Conservation (phyloP, 495 filamentous ascomycete genomes). For the Lasiosphaeria miniovina region DNA sequence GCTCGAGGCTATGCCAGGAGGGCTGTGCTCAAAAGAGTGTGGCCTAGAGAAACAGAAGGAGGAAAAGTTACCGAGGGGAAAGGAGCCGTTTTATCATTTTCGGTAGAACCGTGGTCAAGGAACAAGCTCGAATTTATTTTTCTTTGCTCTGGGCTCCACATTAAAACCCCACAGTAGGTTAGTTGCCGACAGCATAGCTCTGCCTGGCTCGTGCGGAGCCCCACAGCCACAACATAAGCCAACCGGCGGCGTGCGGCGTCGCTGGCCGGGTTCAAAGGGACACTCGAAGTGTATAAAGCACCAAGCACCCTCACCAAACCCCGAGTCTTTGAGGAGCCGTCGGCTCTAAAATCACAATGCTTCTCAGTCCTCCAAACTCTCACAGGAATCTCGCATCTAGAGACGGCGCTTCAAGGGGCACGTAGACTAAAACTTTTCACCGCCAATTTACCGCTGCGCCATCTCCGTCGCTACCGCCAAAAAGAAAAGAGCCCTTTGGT, state of each 20-base stretch:
- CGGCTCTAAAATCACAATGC: constrained; percentile 16
- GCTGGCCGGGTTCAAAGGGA: constrained; percentile 1
- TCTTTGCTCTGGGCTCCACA: neutral
- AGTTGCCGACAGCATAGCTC: neutral
- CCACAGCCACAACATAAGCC: constrained; percentile 4
- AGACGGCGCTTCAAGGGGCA: constrained; percentile 2
- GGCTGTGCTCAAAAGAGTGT: constrained; percentile 1
- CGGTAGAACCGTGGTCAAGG: neutral
- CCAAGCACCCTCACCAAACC: constrained; percentile 12
- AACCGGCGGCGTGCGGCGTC: neutral
- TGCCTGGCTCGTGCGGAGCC: neutral
- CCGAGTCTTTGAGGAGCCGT: constrained; percentile 10
- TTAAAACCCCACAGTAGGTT: neutral
- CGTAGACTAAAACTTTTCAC: neutral
- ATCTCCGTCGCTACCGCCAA: neutral
- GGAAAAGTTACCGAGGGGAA: neutral
- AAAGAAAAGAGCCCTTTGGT: neutral
- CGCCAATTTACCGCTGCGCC: neutral
- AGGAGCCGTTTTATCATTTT: constrained; percentile 1
- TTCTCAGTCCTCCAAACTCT: constrained; percentile 6
- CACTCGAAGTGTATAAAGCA: constrained; percentile 8
- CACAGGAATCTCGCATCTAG: constrained; percentile 2
- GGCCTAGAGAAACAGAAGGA: neutral
- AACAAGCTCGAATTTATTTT: neutral
- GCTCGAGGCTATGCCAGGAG: neutral